A percentile compares a stretch with the other conserved stretches of the same genome.
Conservation (phyloP, 352 stramenopile genomes). For the Phytophthora pluvialis region DNA sequence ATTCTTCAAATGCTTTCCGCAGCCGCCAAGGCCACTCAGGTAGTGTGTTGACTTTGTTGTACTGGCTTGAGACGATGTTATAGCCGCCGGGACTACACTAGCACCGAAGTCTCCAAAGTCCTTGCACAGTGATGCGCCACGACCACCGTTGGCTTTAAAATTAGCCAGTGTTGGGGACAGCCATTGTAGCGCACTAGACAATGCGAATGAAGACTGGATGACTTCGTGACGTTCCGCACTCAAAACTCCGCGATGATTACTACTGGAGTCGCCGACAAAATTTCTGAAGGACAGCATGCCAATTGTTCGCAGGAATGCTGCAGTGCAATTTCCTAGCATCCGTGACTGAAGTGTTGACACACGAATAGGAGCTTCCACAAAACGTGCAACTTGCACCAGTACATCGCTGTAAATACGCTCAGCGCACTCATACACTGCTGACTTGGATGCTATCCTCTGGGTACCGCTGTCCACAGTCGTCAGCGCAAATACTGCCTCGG, state of each 20-base stretch:
- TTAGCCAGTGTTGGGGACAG: conserved; percentile 58
- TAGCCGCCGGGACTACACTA: conserved; percentile 31
- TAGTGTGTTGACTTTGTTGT: conserved; percentile 65
- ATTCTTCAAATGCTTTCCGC: conserved; percentile 77
- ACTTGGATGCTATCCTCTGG: conserved; percentile 49
- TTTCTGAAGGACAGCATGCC: conserved; percentile 79
- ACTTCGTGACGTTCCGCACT: conserved; percentile 53
- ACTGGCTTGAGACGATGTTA: conserved; percentile 22
- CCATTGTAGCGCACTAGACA: conserved; percentile 79
- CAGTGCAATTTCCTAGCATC: conserved; percentile 77
- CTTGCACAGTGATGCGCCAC: conserved; percentile 38
- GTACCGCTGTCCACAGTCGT: conserved; percentile 47
- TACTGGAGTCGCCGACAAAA: conserved; percentile 70
- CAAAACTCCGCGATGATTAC: conserved; percentile 41
- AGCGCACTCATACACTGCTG: conserved; percentile 72
- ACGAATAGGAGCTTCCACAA: conserved; percentile 79
- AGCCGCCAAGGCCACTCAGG: conserved; percentile 77
- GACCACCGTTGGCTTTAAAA: conserved; percentile 33
- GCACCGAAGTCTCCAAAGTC: conserved; percentile 53
- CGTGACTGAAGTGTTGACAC: conserved; percentile 75
- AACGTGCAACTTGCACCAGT: conserved; percentile 83
- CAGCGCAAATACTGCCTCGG: conserved; percentile 67
- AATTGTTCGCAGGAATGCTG: conserved; percentile 80
- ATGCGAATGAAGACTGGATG: conserved; percentile 76
- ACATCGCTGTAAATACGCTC: conserved; percentile 88